A percentile compares a stretch with the other conserved stretches of the same genome.
These are phyloP conservation scores for Schizochytrium sp. DNA, from an alignment of 108 stramenopile species.

Conservation along the genomic window DNA sequence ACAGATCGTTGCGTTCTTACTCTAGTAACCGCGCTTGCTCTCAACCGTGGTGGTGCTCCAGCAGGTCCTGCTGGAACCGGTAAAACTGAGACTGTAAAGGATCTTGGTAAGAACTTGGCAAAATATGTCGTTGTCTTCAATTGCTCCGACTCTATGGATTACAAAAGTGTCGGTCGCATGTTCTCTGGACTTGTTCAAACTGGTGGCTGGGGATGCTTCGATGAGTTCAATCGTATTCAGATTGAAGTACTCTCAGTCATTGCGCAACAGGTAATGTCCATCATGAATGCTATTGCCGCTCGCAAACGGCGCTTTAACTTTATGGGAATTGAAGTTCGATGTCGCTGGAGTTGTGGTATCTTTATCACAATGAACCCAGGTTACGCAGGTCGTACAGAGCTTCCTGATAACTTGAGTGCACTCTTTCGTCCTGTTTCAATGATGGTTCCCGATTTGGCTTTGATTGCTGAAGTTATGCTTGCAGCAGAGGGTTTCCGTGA, in stretches of 20 bases:
- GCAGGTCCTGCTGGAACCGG: slow-evolving; percentile 81
- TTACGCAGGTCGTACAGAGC: slow-evolving; percentile 81
- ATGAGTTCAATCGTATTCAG: slow-evolving; percentile 83
- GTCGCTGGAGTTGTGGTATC: slow-evolving; percentile 77
- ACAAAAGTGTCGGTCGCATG: slow-evolving; percentile 80
- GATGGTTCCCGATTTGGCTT: slow-evolving; percentile 82
- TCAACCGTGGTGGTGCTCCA: slow-evolving; percentile 80
- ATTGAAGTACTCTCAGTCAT: slow-evolving; percentile 83
- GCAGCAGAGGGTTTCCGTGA: slow-evolving; percentile 80
- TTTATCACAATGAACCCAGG: slow-evolving; percentile 86
- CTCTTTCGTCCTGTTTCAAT: slow-evolving; percentile 81
- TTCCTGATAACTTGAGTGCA: slow-evolving; percentile 81
- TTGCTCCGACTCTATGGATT: slow-evolving; percentile 81
- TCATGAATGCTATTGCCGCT: slow-evolving; percentile 72
- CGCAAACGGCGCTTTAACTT: slow-evolving; percentile 71
- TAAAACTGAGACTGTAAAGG: slow-evolving; percentile 82
- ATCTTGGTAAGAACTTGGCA: slow-evolving; percentile 79
- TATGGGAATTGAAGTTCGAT: slow-evolving; percentile 76
- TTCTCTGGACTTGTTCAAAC: slow-evolving; percentile 81
- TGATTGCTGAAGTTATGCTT: slow-evolving; percentile 84
- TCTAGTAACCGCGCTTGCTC: slow-evolving; percentile 78
- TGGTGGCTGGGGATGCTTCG: slow-evolving; percentile 81
- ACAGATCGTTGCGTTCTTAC: slow-evolving; percentile 81
- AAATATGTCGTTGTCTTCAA: slow-evolving; percentile 83
- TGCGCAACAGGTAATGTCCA: slow-evolving; percentile 80